Base-by-base conservation (phyloP, 495 filamentous ascomycete genomes). In the Parathielavia appendiculata region DNA sequence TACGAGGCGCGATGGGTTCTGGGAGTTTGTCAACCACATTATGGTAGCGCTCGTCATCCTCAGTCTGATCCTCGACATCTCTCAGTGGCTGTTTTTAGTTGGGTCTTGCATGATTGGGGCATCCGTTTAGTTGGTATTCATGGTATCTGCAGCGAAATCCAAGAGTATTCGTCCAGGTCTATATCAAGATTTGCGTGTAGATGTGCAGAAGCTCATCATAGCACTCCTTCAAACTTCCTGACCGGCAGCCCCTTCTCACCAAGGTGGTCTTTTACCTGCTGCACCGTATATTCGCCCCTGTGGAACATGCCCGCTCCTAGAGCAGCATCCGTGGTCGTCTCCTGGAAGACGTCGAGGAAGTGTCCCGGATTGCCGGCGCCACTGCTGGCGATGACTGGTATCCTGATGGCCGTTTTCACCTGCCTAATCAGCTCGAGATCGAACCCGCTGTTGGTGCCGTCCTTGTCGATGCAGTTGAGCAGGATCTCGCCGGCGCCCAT, bases 251-350 rank as follows among this genome's bases (percentile, higher is more conserved):
- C 86, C 65, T 83, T 81, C 23, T 79, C 70, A n/a, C 78, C 78
- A 40, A 97, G 68, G 64, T 86, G 80, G 57, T 91, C 84, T 70
- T 97, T 98, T n/a, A 98, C 93, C 60, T 97, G 83, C 67, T 85
- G 83, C 10, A 98, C 92, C 1, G 92, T 96, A 69, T 91, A 97
- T 74, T 98, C 92, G 30, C 86, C 88, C 32, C 95, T 80, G 74
- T 98, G 93, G 70, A 98, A 98, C 86, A 98, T 98, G 51, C 93
- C 93, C 23, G 93, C 93, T 16, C 93, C 93, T 35, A 98, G 70
- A 30, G 93, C 93, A 35, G 93, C 93, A 78, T 98, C 93, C 14
- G 92, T 91, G 14, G 78, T 79, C 23, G 93, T 97, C 69, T 85
- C 76, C 58, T 78, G 75, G 73, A 97, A 97, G 17, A 97, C 93